Evolutionary conservation across 306 rosid genomes (phyloP).

Genomic region (Begonia loranthoides): DNA sequence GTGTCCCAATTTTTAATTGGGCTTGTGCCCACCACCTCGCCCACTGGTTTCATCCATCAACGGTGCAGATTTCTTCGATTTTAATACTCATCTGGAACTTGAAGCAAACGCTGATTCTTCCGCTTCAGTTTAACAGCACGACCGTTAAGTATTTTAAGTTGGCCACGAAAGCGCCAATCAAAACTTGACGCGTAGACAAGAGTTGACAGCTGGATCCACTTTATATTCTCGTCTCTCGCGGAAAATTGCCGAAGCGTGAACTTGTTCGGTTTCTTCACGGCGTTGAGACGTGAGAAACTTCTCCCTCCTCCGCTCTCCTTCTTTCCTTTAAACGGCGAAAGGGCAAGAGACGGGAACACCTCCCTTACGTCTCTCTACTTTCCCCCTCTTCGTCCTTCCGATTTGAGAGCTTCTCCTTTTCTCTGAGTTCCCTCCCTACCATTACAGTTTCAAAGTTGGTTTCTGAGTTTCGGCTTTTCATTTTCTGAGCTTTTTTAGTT

Average conservation of each 20-base stretch:
- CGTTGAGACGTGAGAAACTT: not conserved
- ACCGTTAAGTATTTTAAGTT: not conserved
- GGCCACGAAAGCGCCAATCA: not conserved
- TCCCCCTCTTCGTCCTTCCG: constrained; percentile 11
- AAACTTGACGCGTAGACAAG: not conserved
- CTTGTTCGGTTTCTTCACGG: not conserved
- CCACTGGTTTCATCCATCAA: no score
- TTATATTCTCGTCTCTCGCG: not conserved
- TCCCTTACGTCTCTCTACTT: constrained; percentile 23
- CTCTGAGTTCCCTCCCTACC: constrained; percentile 1
- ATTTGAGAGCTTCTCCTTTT: constrained; percentile 21
- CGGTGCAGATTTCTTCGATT: no score
- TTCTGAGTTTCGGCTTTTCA: constrained; percentile 6
- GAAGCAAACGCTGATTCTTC: no score
- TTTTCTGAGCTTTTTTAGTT: constrained; percentile 5
- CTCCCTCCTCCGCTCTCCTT: not conserved
- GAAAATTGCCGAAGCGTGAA: not conserved
- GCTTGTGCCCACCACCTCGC: no score
- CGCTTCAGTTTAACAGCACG: not conserved
- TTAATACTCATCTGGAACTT: no score
- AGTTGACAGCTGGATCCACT: not conserved
- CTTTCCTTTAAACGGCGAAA: constrained; percentile 13
- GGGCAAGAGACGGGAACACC: constrained; percentile 24
- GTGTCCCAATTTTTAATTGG: no score
- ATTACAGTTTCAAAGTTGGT: constrained; percentile 11